Conservation (phyloP, 495 filamentous ascomycete genomes). For the Bacidia rubella region DNA sequence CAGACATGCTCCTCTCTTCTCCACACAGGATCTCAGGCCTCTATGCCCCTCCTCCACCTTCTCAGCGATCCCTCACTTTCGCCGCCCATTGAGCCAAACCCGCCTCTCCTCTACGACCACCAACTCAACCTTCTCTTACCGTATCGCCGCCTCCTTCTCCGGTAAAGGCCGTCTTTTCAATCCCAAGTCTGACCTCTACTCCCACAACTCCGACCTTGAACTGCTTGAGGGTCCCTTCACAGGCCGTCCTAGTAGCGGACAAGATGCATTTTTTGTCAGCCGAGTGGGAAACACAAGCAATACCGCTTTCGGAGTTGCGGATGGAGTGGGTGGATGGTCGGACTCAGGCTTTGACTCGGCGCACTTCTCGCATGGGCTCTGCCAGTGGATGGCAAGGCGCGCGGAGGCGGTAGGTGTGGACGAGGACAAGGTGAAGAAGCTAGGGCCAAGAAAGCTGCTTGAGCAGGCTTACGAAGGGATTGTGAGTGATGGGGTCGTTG, state of each 20-base stretch:
- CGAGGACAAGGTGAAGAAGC: slow-evolving; percentile 22
- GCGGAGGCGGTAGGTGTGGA: slow-evolving; percentile 33
- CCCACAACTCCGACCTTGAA: slow-evolving; percentile 50
- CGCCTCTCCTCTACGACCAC: slow-evolving; percentile 13
- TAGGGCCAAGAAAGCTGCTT: slow-evolving; percentile 61
- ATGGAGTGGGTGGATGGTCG: slow-evolving; percentile 91
- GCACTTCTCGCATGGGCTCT: slow-evolving; percentile 90
- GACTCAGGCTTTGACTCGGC: slow-evolving; percentile 85
- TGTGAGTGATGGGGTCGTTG: slow-evolving; percentile 53
- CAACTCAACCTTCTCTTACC: slow-evolving; percentile 30
- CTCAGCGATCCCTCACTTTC: not conserved
- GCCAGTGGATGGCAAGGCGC: slow-evolving; percentile 71
- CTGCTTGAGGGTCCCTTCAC: slow-evolving; percentile 18
- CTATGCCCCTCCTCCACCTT: not conserved
- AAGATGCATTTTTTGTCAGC: slow-evolving; percentile 93
- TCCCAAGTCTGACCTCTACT: slow-evolving; percentile 54
- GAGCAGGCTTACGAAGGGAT: slow-evolving; percentile 71
- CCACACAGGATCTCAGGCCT: slow-evolving; percentile 6
- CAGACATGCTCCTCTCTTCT: slow-evolving; percentile 7
- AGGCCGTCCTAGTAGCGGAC: slow-evolving; percentile 55
- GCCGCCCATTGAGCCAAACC: slow-evolving; percentile 1
- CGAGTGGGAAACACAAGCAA: slow-evolving; percentile 45
- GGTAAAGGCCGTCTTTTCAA: slow-evolving; percentile 68
- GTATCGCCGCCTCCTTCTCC: slow-evolving; percentile 45
- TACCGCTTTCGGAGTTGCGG: slow-evolving; percentile 74